Percentiles rank a stretch among this genome's conserved stretches.
Evolutionary conservation across 768 basidiomycete species (phyloP).

Genomic region (Tylopilus felleus): DNA sequence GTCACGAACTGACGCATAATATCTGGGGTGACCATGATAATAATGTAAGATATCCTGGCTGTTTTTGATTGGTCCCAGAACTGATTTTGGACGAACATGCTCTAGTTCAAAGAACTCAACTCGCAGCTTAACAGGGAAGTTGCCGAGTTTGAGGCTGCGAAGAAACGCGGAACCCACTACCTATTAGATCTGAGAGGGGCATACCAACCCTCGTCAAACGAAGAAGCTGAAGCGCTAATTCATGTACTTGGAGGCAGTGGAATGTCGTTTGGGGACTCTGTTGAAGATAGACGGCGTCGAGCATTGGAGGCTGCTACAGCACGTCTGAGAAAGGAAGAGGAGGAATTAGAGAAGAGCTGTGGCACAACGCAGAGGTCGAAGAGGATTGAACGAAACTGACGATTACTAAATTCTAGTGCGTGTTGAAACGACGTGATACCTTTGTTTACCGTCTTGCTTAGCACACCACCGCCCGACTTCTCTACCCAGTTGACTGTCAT

Average conservation of each 20-base stretch:
- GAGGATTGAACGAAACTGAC: not conserved
- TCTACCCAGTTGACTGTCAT: too few species aligned
- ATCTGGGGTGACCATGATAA: constrained; percentile 71
- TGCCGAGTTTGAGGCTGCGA: constrained; percentile 58
- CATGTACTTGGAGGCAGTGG: constrained; percentile 54
- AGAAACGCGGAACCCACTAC: constrained; percentile 50
- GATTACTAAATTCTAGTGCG: not conserved
- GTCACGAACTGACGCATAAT: constrained; percentile 77
- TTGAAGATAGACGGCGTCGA: constrained; percentile 54
- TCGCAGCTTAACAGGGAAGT: constrained; percentile 73
- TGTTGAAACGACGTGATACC: not conserved
- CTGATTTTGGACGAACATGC: constrained; percentile 20
- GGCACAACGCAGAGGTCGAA: constrained; percentile 42
- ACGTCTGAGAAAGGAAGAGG: constrained; percentile 60
- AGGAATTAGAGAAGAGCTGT: constrained; percentile 69
- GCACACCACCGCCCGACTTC: too few species aligned
- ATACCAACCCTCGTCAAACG: constrained; percentile 52
- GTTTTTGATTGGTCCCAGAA: not conserved
- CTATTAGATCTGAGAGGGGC: constrained; percentile 35
- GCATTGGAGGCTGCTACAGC: constrained; percentile 59
- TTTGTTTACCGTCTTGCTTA: not conserved
- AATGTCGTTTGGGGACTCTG: constrained; percentile 38
- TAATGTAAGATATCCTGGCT: constrained; percentile 45
- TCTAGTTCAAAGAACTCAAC: constrained; percentile 69
- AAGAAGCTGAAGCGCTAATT: constrained; percentile 53